Evolutionary conservation across 1,139 yeast genomes (phyloP), one percentile per base, ranked within the genome.

Genomic region (Taiozyma sp.): DNA sequence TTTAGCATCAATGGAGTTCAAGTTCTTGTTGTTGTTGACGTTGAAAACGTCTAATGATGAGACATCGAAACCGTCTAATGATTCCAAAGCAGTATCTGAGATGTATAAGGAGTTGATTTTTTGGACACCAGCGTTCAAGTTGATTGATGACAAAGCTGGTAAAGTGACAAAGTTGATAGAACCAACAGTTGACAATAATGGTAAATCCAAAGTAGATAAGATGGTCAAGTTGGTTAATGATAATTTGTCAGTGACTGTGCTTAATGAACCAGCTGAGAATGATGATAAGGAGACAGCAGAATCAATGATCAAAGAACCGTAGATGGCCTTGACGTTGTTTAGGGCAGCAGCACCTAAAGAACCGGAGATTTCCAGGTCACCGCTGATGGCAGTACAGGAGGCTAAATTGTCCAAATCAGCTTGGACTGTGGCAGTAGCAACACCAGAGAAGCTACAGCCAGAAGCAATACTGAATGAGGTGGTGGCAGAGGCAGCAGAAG

Each of bases 1-100:
- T 61, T 83, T 83, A 50, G 92, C 83, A 69, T 87, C 81, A 64
- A 87, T 78, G 57, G 87, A 73, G 63, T 75, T 74, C 67, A 92
- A 81, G 70, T 77, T 78, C 68, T 79, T 78, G 79, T 85, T 85
- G 86, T 93, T 93, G 90, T 91, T 92, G 66, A 93, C 81, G 77
- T 91, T 80, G 78, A 91, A 88, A 55, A 76, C 76, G 68, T 80
- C 80, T 65, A 90, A 87, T 65, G 81, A 68, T 67, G 76, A 76
- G 63, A 92, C 87, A 69, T 83, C 82, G 69, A 93, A 81, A 70
- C 98, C 98, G 51, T 80, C 81, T 64, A 93, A 82, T 51, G 89
- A 75, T 65, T 78, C 78, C 70, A 93, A 79, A 62, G 85, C 81
- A 60, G 99, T 93, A 79, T 93, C 97, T 57, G 97, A 84, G 66